Conservation (phyloP, 106 monocot species). For the Apostasia ramifera region DNA sequence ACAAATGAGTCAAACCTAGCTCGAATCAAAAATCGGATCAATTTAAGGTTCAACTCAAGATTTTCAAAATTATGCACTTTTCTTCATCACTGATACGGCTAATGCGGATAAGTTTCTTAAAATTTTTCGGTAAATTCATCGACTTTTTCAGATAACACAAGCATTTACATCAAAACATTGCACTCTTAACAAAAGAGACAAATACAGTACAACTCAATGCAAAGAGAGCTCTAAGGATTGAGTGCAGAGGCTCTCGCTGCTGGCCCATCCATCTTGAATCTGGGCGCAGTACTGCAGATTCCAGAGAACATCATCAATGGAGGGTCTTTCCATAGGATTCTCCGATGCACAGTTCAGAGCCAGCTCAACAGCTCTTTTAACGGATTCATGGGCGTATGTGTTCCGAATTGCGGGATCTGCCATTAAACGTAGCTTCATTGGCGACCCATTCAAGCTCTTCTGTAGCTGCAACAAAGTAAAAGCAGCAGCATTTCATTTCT, state of each 20-base stretch:
- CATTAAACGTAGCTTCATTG: conserved; percentile 19
- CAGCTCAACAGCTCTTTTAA: conserved; percentile 46
- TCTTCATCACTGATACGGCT: too few relatives aligned
- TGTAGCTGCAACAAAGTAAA: conserved; percentile 35
- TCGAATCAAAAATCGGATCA: too few relatives aligned
- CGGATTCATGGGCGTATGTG: conserved; percentile 63
- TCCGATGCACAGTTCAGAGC: conserved; percentile 54
- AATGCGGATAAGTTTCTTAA: too few relatives aligned
- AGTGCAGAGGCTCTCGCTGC: conserved; percentile 53
- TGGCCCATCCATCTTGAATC: conserved; percentile 79
- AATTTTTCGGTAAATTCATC: too few relatives aligned
- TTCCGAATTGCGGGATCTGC: conserved; percentile 51
- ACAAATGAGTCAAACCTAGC: too few relatives aligned
- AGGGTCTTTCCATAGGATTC: conserved; percentile 48
- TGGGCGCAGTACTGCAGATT: conserved; percentile 88
- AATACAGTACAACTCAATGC: too few relatives aligned
- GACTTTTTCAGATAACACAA: too few relatives aligned
- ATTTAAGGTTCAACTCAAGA: too few relatives aligned
- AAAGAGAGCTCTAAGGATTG: conserved; percentile 3
- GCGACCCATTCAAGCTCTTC: conserved; percentile 31
- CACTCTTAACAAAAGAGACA: too few relatives aligned
- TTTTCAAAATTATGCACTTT: too few relatives aligned
- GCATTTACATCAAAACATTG: too few relatives aligned
- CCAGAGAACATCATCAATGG: conserved; percentile 90
- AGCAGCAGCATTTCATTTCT: too few relatives aligned